Percentiles rank a stretch among this genome's conserved stretches.
Conservation (phyloP, 352 stramenopile species). For the Sclerospora graminicola region DNA sequence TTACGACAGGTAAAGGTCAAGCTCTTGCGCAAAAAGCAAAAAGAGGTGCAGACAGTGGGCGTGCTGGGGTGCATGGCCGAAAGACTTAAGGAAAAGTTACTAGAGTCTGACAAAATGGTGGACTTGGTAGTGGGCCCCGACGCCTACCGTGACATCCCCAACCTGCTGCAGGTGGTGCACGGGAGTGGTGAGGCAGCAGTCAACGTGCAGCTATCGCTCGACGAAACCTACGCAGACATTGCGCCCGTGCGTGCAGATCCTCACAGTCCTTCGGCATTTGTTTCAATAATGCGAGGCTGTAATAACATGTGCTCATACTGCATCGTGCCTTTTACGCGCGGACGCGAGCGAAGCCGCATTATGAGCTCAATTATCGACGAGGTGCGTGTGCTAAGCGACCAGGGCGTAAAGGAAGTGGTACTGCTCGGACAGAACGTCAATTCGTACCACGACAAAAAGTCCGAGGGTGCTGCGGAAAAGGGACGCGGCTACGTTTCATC, state of each 20-base stretch:
- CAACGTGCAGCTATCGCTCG: conserved; percentile 93
- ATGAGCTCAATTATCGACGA: conserved; percentile 94
- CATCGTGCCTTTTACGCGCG: conserved; percentile 98
- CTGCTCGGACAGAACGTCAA: conserved; percentile 99
- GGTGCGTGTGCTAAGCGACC: conserved; percentile 76
- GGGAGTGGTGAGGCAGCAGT: conserved; percentile 63
- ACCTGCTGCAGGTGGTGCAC: conserved; percentile 85
- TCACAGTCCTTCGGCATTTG: conserved; percentile 87
- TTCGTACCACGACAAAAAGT: conserved; percentile 95
- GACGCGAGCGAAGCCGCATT: conserved; percentile 88
- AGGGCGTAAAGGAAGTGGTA: conserved; percentile 96
- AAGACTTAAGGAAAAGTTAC: conserved; percentile 93
- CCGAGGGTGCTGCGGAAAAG: conserved; percentile 44
- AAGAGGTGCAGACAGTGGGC: conserved; percentile 85
- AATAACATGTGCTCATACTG: conserved; percentile 99
- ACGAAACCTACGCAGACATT: conserved; percentile 99
- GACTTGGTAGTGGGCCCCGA: conserved; percentile 98
- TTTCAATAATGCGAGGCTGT: conserved; percentile 98
- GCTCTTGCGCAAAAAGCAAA: no score
- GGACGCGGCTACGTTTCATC: conserved; percentile 78
- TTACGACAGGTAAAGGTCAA: no score
- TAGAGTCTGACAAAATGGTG: conserved; percentile 90
- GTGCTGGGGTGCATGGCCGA: conserved; percentile 99
- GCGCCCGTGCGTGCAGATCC: conserved; percentile 85
- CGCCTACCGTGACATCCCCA: conserved; percentile 96